Percentiles rank a stretch among this genome's conserved stretches.
These are phyloP conservation scores for Durio zibethinus DNA, from an alignment of 345 rosid species.

Conservation along the genomic window DNA sequence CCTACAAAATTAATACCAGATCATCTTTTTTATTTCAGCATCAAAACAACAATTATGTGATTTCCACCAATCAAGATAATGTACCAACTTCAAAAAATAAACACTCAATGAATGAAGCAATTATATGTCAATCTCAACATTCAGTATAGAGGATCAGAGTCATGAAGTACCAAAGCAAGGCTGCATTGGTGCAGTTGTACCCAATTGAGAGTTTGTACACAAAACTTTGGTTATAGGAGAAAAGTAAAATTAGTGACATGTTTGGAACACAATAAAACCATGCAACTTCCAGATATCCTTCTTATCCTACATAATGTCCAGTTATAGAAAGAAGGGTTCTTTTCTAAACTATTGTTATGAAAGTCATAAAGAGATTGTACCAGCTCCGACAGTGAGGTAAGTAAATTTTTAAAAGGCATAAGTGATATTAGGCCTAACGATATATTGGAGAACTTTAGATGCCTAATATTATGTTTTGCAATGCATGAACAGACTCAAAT, in stretches of 20 bases:
- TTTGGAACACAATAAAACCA: neutral
- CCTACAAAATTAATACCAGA: neutral
- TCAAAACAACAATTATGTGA: neutral
- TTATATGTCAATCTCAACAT: neutral
- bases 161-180: neutral
- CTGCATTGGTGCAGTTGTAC: neutral
- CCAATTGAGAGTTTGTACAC: neutral
- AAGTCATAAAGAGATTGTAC: neutral
- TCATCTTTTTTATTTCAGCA: neutral
- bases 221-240: neutral
- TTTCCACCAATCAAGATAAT: neutral
- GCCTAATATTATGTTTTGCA: neutral
- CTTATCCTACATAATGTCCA: neutral
- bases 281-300: neutral
- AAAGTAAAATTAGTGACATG: neutral
- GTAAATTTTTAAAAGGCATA: neutral
- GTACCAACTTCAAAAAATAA: neutral
- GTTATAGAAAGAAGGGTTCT: neutral
- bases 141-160: neutral
- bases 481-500: neutral
- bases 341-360: neutral
- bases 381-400: neutral
- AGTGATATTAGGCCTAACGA: neutral
- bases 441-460: neutral
- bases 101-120: neutral